Evolutionary conservation across 2,329 filamentous ascomycete genomes (phyloP).

Genomic region (Alternaria brassicae): DNA sequence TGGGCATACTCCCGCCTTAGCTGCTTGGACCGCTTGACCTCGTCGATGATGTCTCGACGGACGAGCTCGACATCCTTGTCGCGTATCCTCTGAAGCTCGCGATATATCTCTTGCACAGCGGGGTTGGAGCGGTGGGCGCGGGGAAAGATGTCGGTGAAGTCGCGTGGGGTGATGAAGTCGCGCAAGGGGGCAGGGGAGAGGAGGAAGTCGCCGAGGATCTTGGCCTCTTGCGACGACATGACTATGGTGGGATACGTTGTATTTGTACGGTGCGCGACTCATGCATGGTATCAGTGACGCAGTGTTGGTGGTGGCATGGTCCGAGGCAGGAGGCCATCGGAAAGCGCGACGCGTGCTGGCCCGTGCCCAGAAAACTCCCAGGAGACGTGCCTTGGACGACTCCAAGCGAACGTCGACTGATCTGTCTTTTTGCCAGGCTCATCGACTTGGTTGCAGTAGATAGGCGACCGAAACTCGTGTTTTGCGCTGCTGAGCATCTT

Average conservation of each 20-base stretch:
- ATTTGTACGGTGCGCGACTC: neutral
- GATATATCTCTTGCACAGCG: constrained; percentile 74
- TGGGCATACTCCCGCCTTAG: constrained; percentile 66
- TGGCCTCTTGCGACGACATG: constrained; percentile 77
- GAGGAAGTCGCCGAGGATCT: constrained; percentile 79
- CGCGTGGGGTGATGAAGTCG: constrained; percentile 73
- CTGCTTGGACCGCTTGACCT: constrained; percentile 66
- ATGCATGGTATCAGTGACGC: constrained; percentile 8
- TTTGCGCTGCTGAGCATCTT: constrained; percentile 10
- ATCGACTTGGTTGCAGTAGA: constrained; percentile 8
- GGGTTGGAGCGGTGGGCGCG: constrained; percentile 69
- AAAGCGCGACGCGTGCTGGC: constrained; percentile 34
- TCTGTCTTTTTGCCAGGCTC: constrained; percentile 9
- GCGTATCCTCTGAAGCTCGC: constrained; percentile 78
- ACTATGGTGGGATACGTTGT: constrained; percentile 8
- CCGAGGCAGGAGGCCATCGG: neutral
- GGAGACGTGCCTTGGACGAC: constrained; percentile 19
- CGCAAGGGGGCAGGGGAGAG: constrained; percentile 77
- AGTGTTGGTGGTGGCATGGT: constrained; percentile 22
- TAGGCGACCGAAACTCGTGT: neutral
- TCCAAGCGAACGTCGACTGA: constrained; percentile 16
- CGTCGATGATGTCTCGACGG: constrained; percentile 68
- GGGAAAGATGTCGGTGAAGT: constrained; percentile 81
- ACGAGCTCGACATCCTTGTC: constrained; percentile 73
- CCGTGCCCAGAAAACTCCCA: constrained; percentile 31